These are phyloP conservation scores for Xylona heveae DNA, from an alignment of 495 filamentous ascomycete species.

Conservation along the genomic window DNA sequence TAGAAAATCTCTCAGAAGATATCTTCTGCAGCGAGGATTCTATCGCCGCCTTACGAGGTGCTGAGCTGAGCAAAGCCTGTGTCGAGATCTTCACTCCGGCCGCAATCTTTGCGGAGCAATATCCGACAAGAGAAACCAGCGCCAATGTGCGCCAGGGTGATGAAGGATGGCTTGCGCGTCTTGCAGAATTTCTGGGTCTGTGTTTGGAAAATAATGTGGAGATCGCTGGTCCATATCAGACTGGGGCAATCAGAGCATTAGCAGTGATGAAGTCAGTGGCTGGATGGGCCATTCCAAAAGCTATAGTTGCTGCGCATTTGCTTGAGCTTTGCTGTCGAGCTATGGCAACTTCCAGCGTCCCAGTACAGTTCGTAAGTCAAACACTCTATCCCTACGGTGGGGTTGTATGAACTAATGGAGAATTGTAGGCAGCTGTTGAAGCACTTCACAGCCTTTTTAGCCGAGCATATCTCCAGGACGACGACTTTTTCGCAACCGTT, in stretches of 20 bases:
- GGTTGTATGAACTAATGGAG: conserved; percentile 10
- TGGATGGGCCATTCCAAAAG: conserved; percentile 68
- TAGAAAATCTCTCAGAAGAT: conserved; percentile 90
- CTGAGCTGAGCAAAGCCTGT: conserved; percentile 64
- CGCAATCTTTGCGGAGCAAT: conserved; percentile 47
- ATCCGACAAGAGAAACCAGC: conserved; percentile 41
- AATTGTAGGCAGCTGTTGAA: conserved; percentile 58
- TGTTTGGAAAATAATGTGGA: conserved; percentile 44
- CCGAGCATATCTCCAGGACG: conserved; percentile 47
- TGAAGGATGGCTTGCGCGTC: conserved; percentile 71
- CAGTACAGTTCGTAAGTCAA: conserved; percentile 46
- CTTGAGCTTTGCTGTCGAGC: conserved; percentile 53
- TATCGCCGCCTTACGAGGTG: conserved; percentile 60
- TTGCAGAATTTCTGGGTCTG: conserved; percentile 49
- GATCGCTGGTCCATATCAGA: no score
- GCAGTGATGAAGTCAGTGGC: conserved; percentile 53
- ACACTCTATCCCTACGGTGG: not conserved
- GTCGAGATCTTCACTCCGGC: conserved; percentile 83
- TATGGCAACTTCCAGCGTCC: conserved; percentile 48
- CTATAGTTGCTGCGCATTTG: conserved; percentile 44
- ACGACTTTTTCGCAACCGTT: conserved; percentile 60
- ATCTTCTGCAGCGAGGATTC: conserved; percentile 80
- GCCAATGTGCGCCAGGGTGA: conserved; percentile 46
- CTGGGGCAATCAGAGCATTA: conserved; percentile 51
- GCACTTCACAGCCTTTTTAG: conserved; percentile 64